Evolutionary conservation across 1,284 basidiomycete genomes (phyloP).

Genomic region (Naganishia cerealis): DNA sequence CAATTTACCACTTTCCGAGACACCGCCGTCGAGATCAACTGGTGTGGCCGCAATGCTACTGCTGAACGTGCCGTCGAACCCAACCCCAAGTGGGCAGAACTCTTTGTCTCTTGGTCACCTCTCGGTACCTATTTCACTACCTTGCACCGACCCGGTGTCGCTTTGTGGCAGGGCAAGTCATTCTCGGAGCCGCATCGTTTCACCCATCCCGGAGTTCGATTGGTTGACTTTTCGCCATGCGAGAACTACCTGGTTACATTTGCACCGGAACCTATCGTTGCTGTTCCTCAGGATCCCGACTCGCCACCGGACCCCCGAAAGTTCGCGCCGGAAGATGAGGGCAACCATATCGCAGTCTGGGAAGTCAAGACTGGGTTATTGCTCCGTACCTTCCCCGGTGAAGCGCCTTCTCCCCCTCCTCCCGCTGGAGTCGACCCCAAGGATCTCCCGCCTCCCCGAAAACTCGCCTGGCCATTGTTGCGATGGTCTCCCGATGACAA

Average conservation of each 20-base stretch:
- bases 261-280: conserved; percentile 85
- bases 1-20: conserved; percentile 93
- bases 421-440: conserved; percentile 55
- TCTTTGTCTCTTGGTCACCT: conserved; percentile 97
- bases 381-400: conserved; percentile 83
- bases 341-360: conserved; percentile 96
- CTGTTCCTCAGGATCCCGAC: conserved; percentile 57
- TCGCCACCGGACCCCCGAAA: conserved; percentile 31
- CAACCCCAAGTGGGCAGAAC: conserved; percentile 76
- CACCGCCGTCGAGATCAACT: conserved; percentile 85
- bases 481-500: conserved; percentile 99
- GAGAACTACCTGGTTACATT: conserved; percentile 97
- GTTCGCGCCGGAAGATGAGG: conserved; percentile 83
- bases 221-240: conserved; percentile 96
- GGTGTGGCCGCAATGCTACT: conserved; percentile 89
- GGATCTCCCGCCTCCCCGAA: conserved; percentile 39
- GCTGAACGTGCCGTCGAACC: conserved; percentile 71
- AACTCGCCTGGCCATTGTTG: conserved; percentile 78
- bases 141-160: conserved; percentile 91
- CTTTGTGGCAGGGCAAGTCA: conserved; percentile 89
- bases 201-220: conserved; percentile 90
- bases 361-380: conserved; percentile 91
- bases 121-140: conserved; percentile 91
- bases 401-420: conserved; percentile 44
- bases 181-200: conserved; percentile 79